Evolutionary conservation across 2,329 filamentous ascomycete species (phyloP).

Genomic region (Pseudogymnoascus sp.): DNA sequence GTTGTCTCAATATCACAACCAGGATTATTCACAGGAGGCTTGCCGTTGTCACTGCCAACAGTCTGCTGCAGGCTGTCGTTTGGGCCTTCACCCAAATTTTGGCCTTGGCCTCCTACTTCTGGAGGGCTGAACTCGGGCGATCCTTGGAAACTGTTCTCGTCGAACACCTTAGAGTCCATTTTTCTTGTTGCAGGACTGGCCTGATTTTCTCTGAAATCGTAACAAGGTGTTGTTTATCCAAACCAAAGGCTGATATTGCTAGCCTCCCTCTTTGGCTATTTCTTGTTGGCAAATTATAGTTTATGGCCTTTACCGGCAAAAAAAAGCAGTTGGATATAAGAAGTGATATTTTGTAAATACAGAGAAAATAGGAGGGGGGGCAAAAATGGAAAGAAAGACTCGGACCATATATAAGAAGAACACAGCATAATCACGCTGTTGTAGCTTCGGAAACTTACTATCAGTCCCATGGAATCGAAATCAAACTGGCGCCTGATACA

Average conservation of each 20-base stretch:
- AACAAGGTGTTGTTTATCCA: background rate
- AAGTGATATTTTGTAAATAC: background rate
- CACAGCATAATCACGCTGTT: background rate
- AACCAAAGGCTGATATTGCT: background rate
- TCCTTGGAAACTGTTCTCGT: background rate
- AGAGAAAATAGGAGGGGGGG: background rate
- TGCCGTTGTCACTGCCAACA: background rate
- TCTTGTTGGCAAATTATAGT: background rate
- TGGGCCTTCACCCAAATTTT: background rate
- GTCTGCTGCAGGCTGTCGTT: background rate
- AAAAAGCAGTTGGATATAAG: background rate
- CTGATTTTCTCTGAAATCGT: background rate
- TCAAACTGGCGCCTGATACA: background rate
- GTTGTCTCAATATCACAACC: background rate
- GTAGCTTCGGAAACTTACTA: background rate
- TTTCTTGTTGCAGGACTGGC: background rate
- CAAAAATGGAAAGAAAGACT: background rate
- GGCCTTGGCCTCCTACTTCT: background rate
- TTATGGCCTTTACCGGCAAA: background rate
- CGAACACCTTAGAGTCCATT: background rate
- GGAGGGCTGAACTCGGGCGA: background rate
- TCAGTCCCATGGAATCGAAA: constrained; percentile 4
- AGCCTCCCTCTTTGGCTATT: background rate
- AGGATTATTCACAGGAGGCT: background rate
- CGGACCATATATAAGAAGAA: background rate